These are phyloP conservation scores for Cinchona pubescens DNA, from an alignment of 257 asterid species.

Conservation along the genomic window DNA sequence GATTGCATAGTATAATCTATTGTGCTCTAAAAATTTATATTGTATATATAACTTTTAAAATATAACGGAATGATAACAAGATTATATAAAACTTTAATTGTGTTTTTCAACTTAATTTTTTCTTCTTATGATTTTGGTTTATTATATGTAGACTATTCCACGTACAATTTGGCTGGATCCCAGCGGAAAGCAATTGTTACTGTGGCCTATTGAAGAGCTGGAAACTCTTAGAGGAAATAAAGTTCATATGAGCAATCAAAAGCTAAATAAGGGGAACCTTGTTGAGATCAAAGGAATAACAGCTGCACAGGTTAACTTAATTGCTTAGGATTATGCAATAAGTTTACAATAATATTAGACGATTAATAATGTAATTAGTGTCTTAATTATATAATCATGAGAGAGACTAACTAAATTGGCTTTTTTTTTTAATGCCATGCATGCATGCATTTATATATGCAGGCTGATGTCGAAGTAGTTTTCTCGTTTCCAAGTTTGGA, in stretches of 20 bases:
- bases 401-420: not conserved
- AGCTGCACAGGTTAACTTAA: slow-evolving; percentile 41
- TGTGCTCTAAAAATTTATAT: no score
- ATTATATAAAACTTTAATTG: no score
- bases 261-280: slow-evolving; percentile 20
- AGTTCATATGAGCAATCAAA: slow-evolving; percentile 24
- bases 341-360: not conserved
- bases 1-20: no score
- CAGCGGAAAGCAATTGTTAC: slow-evolving; percentile 41
- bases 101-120: no score
- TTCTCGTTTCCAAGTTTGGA: slow-evolving; percentile 40
- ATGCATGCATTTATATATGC: slow-evolving; percentile 2
- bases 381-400: no score
- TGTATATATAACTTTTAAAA: no score
- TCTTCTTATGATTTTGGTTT: not conserved
- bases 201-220: slow-evolving; percentile 47
- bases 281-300: slow-evolving; percentile 43
- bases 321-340: not conserved
- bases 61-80: no score
- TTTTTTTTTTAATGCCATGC: not conserved
- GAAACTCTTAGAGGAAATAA: slow-evolving; percentile 30
- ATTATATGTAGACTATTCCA: slow-evolving; percentile 36
- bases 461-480: slow-evolving; percentile 49
- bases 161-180: slow-evolving; percentile 39
- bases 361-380: no score